Percentiles rank a stretch among this genome's conserved stretches.
Evolutionary conservation across 2,329 filamentous ascomycete species (phyloP).

Genomic region (Fusarium coffeatum): DNA sequence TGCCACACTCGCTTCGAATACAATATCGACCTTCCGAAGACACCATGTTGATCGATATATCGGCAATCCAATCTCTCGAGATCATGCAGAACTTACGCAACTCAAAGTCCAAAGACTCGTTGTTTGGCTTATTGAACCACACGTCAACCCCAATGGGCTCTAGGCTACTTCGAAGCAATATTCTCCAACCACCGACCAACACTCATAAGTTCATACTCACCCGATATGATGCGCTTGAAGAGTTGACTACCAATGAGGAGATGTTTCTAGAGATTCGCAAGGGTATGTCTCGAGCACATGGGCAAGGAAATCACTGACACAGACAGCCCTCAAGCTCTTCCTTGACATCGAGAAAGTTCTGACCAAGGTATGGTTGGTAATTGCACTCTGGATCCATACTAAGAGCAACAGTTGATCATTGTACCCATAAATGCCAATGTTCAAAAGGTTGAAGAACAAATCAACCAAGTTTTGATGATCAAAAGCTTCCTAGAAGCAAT

Average conservation of each 20-base stretch:
- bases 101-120: conserved; percentile 80
- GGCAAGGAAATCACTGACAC: not conserved
- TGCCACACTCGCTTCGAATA: conserved; percentile 83
- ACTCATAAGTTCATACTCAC: conserved; percentile 72
- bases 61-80: conserved; percentile 87
- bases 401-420: conserved; percentile 73
- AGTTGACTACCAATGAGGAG: conserved; percentile 83
- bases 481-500: conserved; percentile 83
- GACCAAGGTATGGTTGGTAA: conserved; percentile 68
- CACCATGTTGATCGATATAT: conserved; percentile 94
- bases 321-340: conserved; percentile 75
- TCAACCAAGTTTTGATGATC: conserved; percentile 87
- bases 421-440: conserved; percentile 74
- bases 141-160: conserved; percentile 90
- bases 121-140: conserved; percentile 87
- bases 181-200: conserved; percentile 87
- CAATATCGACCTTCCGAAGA: conserved; percentile 89
- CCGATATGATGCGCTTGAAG: conserved; percentile 85
- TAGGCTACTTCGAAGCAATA: conserved; percentile 83
- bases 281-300: conserved; percentile 57
- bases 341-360: conserved; percentile 83
- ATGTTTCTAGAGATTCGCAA: conserved; percentile 83
- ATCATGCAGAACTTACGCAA: conserved; percentile 88
- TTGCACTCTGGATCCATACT: not conserved
- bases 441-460: conserved; percentile 78